Evolutionary conservation across 331 rosid species (phyloP).

Genomic region (Acacia pycnantha): DNA sequence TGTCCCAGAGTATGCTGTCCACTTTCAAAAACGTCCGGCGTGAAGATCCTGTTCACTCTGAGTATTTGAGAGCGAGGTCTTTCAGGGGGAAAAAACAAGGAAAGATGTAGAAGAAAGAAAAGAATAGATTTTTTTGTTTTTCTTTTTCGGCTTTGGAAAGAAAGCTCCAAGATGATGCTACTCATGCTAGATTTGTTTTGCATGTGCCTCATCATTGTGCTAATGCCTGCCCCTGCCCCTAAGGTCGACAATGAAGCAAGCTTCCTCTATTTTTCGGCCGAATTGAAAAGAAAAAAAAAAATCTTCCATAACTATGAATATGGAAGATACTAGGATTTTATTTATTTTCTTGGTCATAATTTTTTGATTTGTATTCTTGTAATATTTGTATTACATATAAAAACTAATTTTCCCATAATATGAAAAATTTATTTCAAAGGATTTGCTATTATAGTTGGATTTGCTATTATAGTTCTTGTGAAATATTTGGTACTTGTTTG

Average conservation of each 20-base stretch:
- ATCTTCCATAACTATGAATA: neutral
- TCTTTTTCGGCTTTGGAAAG: neutral
- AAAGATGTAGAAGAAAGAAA: neutral
- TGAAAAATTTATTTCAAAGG: neutral
- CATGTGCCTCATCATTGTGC: neutral
- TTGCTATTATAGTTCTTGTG: neutral
- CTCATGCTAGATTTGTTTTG: slow-evolving; percentile 15
- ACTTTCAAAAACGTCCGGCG: neutral
- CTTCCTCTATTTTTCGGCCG: neutral
- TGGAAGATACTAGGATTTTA: neutral
- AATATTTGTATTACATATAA: neutral
- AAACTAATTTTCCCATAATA: neutral
- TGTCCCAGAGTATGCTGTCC: slow-evolving; percentile 17
- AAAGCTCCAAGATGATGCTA: neutral
- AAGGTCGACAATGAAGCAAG: neutral
- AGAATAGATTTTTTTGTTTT: neutral
- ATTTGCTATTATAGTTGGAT: neutral
- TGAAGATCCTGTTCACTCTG: slow-evolving; percentile 34
- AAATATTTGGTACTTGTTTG: too few species aligned
- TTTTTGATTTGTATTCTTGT: neutral
- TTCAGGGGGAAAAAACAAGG: neutral
- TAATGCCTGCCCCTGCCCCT: neutral
- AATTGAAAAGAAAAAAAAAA: neutral
- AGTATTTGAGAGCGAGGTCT: slow-evolving; percentile 12
- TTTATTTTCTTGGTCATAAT: neutral